Evolutionary conservation across 768 basidiomycete genomes (phyloP).

Genomic region (Rhizopogon roseolus): DNA sequence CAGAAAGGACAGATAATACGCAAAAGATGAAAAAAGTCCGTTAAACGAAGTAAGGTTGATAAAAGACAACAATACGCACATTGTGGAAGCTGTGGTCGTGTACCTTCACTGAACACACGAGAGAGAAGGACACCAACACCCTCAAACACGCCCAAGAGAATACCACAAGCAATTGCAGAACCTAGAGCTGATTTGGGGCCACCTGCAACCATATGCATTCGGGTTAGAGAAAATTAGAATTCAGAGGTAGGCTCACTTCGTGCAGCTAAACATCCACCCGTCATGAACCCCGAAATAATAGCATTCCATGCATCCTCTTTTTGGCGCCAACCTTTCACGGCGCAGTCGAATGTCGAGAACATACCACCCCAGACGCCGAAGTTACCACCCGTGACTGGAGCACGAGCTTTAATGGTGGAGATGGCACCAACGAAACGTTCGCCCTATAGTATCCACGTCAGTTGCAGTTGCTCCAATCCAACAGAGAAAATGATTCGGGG

Average conservation of each 20-base stretch:
- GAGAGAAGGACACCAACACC: slow-evolving; percentile 92
- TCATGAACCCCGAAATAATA: slow-evolving; percentile 97
- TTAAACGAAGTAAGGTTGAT: neutral
- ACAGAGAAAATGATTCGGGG: neutral
- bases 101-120: slow-evolving; percentile 81
- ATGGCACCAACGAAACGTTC: slow-evolving; percentile 92
- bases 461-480: neutral
- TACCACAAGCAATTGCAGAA: slow-evolving; percentile 94
- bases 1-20: neutral
- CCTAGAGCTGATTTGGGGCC: slow-evolving; percentile 88
- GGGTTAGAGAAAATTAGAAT: neutral
- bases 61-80: slow-evolving; percentile 40
- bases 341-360: slow-evolving; percentile 98
- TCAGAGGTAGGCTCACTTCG: slow-evolving; percentile 62
- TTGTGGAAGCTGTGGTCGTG: slow-evolving; percentile 75
- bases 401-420: slow-evolving; percentile 95
- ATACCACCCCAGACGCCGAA: slow-evolving; percentile 96
- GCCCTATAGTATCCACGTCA: slow-evolving; percentile 45
- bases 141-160: slow-evolving; percentile 90
- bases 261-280: slow-evolving; percentile 91
- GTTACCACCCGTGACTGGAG: slow-evolving; percentile 97
- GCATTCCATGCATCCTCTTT: slow-evolving; percentile 99
- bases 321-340: slow-evolving; percentile 93
- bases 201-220: slow-evolving; percentile 41
- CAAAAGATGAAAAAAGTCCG: neutral